Base-by-base conservation (phyloP, 1,139 yeast genomes). In the Saccharomyces hybrid region DNA sequence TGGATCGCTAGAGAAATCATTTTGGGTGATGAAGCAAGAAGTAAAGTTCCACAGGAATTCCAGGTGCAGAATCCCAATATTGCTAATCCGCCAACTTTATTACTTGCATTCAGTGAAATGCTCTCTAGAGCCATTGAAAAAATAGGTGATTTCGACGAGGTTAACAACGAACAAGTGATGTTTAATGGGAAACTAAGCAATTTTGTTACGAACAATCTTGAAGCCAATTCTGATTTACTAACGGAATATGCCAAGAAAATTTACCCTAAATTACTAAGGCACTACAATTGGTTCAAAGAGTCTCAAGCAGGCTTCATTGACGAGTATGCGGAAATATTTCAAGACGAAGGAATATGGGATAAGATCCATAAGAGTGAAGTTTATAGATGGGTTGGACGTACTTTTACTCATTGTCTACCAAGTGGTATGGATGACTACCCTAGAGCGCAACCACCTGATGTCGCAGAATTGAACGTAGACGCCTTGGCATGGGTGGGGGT, bases 1-100 rank as follows among this genome's bases (percentile, higher is more conserved):
- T 93, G 98, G 98, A 87, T 93, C 62, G 97, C 97, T 1, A 79
- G 99, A 55, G 99, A 93, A 68, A 96, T 90, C 64, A 93, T 95
- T 46, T 75, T 93, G 53, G 99, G 99, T 0, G 84, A 84, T 2
- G 99, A 93, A 68, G 91, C 93, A 54, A 80, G 98, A 66, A 80
- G 87, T 48, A 82, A 88, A 63, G 99, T 93, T 2, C 99, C 99
- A 0, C 74, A 70, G n/a, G 87, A 87, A 61, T 93, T 93, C 67
- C 83, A 79, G 61, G 85, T 83, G 8, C 99, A 95, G 70, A 87
- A 88, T 67, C 96, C 97, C 4, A 82, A 85, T 57, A 85, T 88
- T 64, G 98, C 97, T 5, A 93, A 93, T 63, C 99, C 99, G 1
- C 99, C 99, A 16, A 95, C 99, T 0, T 71, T 93, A 62, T 82